A percentile compares a stretch with the other conserved stretches of the same genome.
phyloP scores from a whole-genome alignment of 129 eudicot species.

The Logfia minima region DNA sequence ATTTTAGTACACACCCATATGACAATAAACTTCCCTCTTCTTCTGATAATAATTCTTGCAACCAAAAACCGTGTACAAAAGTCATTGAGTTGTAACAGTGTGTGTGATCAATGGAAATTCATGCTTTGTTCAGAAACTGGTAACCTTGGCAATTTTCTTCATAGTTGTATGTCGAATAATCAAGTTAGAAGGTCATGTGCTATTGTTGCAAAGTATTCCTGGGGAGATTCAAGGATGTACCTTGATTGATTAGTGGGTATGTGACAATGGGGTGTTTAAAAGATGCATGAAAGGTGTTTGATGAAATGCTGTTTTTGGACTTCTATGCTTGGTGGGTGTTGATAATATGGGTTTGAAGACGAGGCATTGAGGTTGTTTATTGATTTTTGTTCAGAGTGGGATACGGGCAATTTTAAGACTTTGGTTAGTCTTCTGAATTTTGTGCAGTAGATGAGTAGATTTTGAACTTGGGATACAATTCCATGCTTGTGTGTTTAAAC shows the following conservation, averaged over 20 bases:
- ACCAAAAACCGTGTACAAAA: neutral
- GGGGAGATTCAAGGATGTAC: slow-evolving; percentile 29
- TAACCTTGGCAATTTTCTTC: slow-evolving; percentile 46
- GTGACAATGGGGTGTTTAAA: slow-evolving; percentile 43
- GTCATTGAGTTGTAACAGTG: no score
- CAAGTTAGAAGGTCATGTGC: slow-evolving; percentile 46
- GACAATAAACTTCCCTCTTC: slow-evolving; percentile 30
- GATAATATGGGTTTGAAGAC: slow-evolving; percentile 49
- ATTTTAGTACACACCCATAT: slow-evolving; percentile 16
- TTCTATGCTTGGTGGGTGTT: slow-evolving; percentile 78
- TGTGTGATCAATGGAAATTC: no score
- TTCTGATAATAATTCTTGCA: neutral
- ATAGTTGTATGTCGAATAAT: slow-evolving; percentile 30
- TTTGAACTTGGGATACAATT: slow-evolving; percentile 71
- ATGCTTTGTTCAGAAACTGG: neutral
- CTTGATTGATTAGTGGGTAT: slow-evolving; percentile 59
- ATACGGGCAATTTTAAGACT: slow-evolving; percentile 51
- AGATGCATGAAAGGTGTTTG: slow-evolving; percentile 72
- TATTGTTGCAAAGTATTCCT: slow-evolving; percentile 32
- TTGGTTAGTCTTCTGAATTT: slow-evolving; percentile 59
- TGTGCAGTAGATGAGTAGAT: slow-evolving; percentile 58
- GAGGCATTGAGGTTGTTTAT: slow-evolving; percentile 50
- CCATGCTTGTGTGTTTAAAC: slow-evolving; percentile 57
- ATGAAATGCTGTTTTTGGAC: slow-evolving; percentile 81
- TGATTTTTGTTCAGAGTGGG: slow-evolving; percentile 50